Evolutionary conservation across 768 basidiomycete species (phyloP), one percentile per base, ranked within the genome.

Genomic region (Termitomyces sp.): DNA sequence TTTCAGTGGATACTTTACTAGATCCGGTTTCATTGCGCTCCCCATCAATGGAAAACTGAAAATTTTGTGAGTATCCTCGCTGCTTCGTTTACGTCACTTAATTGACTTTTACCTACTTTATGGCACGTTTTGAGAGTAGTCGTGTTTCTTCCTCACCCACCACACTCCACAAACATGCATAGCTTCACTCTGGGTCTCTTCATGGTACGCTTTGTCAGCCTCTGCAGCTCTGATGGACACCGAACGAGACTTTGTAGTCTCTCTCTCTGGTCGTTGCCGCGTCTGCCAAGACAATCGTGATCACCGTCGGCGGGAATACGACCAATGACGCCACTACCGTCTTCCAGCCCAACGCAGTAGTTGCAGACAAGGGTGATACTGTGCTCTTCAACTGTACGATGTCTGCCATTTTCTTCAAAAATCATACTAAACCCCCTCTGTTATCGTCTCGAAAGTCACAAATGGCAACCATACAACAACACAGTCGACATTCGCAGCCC

Each of bases 321-420:
- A 74, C 77, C 9, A 64, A 63, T 51, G 72, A 82, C 55, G 70
- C 74, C 3, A 71, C 68, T 21, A 67, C 69, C 17, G 76, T 80
- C 17, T 85, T 84, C 67, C 62, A 69, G 30, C 82, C 82, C 15
- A 70, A 71, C 37, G 66, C 62, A 38, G 71, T 84, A n/a, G 62
- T 53, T 23, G 84, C 81, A 10, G 55, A 64, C 10, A 53, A 71
- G 40, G 78, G 79, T 33, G 83, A 85, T 60, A 68, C 70, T 14
- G 76, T 86, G 56, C 31, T 74, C 38, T 85, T 86, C 75, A 84
- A 82, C 62, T 86, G 81, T 82, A 63, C 57, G 74, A 12, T 38
- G 40, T 42, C 38, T 15, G 11, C 2, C 8, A 23, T 28, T 26
- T 37, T 47, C 30, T 33, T 31, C 50, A 33, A 31, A 15, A 21